A percentile compares a stretch with the other conserved stretches of the same genome.
Evolutionary conservation across 768 basidiomycete species (phyloP).

Genomic region (Mycena leptocephala): DNA sequence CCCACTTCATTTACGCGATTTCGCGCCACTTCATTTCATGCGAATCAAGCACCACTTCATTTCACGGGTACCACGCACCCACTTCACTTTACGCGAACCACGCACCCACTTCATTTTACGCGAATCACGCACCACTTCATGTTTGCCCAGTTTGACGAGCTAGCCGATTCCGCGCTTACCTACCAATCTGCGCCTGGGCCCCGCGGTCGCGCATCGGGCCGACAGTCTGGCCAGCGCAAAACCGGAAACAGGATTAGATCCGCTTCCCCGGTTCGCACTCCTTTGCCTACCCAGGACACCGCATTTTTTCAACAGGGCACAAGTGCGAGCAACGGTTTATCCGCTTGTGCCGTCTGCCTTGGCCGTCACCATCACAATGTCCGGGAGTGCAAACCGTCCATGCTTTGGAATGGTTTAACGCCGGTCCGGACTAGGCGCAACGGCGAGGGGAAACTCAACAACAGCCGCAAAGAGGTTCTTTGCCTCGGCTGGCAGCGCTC

Average conservation of each 20-base stretch:
- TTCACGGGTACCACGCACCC: neutral
- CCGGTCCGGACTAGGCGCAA: neutral
- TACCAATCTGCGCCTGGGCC: too few species aligned
- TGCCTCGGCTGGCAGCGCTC: conserved; percentile 5
- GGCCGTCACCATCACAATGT: conserved; percentile 7
- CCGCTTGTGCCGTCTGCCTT: conserved; percentile 15
- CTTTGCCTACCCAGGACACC: neutral
- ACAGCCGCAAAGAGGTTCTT: neutral
- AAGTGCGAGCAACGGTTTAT: neutral
- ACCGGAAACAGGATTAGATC: neutral
- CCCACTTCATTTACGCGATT: neutral
- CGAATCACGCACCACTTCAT: neutral
- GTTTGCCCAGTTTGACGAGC: neutral
- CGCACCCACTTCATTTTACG: neutral
- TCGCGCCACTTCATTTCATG: neutral
- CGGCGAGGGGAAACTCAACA: neutral
- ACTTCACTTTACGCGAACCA: neutral
- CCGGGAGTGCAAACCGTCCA: neutral
- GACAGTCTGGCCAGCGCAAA: neutral
- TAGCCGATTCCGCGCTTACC: neutral
- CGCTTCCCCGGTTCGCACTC: neutral
- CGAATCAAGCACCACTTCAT: conserved; percentile 12
- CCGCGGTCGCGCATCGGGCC: neutral
- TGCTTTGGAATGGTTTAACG: neutral
- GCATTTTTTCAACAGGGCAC: conserved; percentile 13